Evolutionary conservation across 2,329 filamentous ascomycete species (phyloP), one percentile per base, ranked within the genome.

Genomic region (Periconia macrospinosa): DNA sequence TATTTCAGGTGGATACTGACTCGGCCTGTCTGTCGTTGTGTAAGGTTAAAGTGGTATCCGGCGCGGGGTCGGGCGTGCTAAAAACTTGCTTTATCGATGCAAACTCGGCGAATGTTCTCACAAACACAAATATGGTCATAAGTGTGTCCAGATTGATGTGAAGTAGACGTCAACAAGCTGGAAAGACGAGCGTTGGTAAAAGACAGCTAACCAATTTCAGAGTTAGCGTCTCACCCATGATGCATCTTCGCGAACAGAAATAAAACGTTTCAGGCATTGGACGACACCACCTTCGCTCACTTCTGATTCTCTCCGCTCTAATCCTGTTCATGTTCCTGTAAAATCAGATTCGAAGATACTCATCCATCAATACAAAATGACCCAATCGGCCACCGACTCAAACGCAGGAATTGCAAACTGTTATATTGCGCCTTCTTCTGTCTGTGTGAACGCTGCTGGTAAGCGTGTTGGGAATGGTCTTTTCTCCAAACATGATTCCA

Each of bases 401-500:
- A 40, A 20, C 5, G 43, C 35, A 9, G 47, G 44, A 20, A 15
- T 30, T 17, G 43, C 57, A 41, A 53, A 59, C 8, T 67, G 61
- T 45, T 62, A 67, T 41, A 56, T 69, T 37, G 57, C 60, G 17
- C 60, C 54, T 49, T 67, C 65, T 6, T 50, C 53, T 33, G 54
- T 65, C 14, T 67, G 66, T 47, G 47, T 59, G 13, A 60, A 63
- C 33, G 33, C 52, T 41, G 59, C 56, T 10, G 61, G 61, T 48
- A 56, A 62, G 43, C 59, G 60, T 41, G 59, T 62, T 20, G 84
- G 84, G 13, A 79, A 77, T 33, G 84, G 84, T 5, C 71, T 86
- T 1, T 86, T 86, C 64, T 79, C 83, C 2, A 76, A 71, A 6
- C 66, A 72, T 20, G 65, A 76, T n/a, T 77, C 85, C 52, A 60